phyloP scores from a whole-genome alignment of 768 basidiomycete species.

The Cytidiella melzeri region DNA sequence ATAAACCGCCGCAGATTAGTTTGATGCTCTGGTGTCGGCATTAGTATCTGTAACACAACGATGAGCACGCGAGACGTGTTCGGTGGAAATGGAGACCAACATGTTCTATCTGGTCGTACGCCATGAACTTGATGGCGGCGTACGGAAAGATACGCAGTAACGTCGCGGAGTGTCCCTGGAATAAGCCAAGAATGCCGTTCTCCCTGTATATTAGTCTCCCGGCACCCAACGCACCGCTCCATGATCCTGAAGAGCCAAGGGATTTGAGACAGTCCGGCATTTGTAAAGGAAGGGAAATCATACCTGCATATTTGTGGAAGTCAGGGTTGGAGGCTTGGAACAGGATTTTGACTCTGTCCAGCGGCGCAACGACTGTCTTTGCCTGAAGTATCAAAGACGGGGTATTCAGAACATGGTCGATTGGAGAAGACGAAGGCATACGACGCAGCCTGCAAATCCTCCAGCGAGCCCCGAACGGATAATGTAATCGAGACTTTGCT shows the following conservation, averaged over 20 bases:
- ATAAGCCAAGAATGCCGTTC: constrained; percentile 69
- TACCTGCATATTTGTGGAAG: constrained; percentile 89
- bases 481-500: constrained; percentile 24
- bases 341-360: constrained; percentile 97
- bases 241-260: constrained; percentile 59
- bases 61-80: neutral
- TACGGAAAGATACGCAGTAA: constrained; percentile 94
- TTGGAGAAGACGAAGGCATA: constrained; percentile 35
- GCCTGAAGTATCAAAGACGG: constrained; percentile 46
- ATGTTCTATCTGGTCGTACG: constrained; percentile 82
- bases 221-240: constrained; percentile 79
- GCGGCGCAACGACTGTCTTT: constrained; percentile 90
- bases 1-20: constrained; percentile 76
- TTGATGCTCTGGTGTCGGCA: constrained; percentile 76
- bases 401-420: neutral
- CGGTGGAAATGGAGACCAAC: constrained; percentile 45
- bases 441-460: constrained; percentile 89
- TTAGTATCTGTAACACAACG: constrained; percentile 53
- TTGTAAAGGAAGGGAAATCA: constrained; percentile 19
- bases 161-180: constrained; percentile 96
- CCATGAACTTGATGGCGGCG: constrained; percentile 95
- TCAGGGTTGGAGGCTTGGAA: constrained; percentile 97
- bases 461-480: constrained; percentile 86
- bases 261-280: constrained; percentile 26
- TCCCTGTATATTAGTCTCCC: constrained; percentile 63